Evolutionary conservation across 352 stramenopile species (phyloP), one percentile per base, ranked within the genome.

Genomic region (Phytophthora idaei): DNA sequence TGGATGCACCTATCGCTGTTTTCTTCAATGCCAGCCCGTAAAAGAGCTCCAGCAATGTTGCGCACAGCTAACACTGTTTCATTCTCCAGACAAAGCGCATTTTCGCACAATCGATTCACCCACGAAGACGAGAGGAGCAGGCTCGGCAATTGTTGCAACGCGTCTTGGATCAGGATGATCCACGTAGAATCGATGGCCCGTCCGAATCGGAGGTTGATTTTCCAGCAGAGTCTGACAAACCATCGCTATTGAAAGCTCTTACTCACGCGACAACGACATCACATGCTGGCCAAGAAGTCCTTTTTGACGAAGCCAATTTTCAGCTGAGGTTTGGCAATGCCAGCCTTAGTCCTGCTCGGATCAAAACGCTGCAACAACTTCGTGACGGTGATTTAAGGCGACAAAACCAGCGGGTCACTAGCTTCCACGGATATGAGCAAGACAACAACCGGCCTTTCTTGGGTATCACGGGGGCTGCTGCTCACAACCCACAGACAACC

Each of bases 91-190:
- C 57, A 49, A 72, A 64, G 15, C 28, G 32, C 17, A 45, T 68
- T 11, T 72, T 76, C 4, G 28, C 57, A 39, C 28, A 57, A 3
- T 66, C 62, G 3, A 64, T 60, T 10, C 73, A 77, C 31, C 60
- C 62, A 21, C 74, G 76, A 7, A 66, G 50, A 49, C 68, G 78
- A 31, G 78, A 87, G 55, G 61, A 78, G 39, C 56, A 80, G 42
- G 80, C 80, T 28, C 71, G 67, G 32, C 52, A 68, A 14, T 54
- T 85, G 15, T 58, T 89, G 1, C 64, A 56, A 17, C 71, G 68
- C 7, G 65, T 82, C 32, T 61, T 89, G 0, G 52, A 70, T 4
- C 21, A 72, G 6, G 27, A 61, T 21, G 25, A 42, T 8, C 31
- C 54, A 48, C 8, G 11, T 44, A 44, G 42, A 45, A 17, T 58